phyloP scores from a whole-genome alignment of 2,329 filamentous ascomycete species.

The Hypoxylon sp. region DNA sequence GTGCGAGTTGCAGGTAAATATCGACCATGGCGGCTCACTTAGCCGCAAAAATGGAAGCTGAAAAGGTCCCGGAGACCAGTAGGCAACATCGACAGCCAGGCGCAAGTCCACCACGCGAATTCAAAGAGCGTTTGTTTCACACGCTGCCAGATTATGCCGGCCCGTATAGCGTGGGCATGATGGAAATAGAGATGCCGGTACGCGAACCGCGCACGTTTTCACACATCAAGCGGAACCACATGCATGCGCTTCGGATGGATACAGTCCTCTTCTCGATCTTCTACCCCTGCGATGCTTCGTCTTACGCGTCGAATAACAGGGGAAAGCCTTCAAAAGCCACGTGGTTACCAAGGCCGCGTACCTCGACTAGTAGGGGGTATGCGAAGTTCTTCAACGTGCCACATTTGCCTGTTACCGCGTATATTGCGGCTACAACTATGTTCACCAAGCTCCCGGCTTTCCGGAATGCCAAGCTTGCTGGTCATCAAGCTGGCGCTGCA shows the following conservation, averaged over 20 bases:
- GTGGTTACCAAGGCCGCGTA: constrained; percentile 73
- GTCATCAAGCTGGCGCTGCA: constrained; percentile 64
- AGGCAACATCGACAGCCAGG: constrained; percentile 33
- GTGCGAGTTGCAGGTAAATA: constrained; percentile 3
- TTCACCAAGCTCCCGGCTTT: constrained; percentile 76
- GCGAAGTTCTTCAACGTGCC: constrained; percentile 71
- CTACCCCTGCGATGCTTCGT: constrained; percentile 70
- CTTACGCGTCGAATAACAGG: constrained; percentile 55
- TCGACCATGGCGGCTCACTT: constrained; percentile 15
- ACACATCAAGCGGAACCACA: constrained; percentile 58
- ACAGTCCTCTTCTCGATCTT: constrained; percentile 77
- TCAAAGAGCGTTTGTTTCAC: constrained; percentile 60
- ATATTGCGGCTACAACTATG: constrained; percentile 70
- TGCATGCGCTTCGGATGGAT: constrained; percentile 60
- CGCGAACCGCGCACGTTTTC: constrained; percentile 59
- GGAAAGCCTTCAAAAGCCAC: constrained; percentile 67
- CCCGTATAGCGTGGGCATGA: constrained; percentile 76
- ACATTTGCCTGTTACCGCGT: constrained; percentile 63
- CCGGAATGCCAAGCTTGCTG: constrained; percentile 71
- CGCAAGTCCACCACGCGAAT: constrained; percentile 34
- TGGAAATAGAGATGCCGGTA: constrained; percentile 76
- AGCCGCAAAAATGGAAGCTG: constrained; percentile 29
- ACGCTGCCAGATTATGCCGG: constrained; percentile 73
- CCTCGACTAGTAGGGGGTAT: constrained; percentile 71
- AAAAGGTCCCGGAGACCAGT: constrained; percentile 21